These are phyloP conservation scores for Candolleomyces efflorescens DNA, from an alignment of 768 basidiomycete species.

Conservation along the genomic window DNA sequence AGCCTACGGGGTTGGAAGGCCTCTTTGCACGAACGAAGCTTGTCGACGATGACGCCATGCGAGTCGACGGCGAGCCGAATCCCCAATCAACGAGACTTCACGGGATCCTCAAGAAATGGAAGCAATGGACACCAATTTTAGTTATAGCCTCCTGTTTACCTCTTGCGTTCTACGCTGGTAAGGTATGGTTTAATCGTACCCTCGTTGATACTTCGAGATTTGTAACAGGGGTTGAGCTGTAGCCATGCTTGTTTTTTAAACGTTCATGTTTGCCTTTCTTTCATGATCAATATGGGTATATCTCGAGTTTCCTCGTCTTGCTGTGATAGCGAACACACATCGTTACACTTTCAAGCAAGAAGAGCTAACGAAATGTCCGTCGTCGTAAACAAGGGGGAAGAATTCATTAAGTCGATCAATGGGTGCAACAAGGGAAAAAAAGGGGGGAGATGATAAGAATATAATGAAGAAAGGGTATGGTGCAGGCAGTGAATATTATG, in stretches of 20 bases:
- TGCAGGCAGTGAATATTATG: no score
- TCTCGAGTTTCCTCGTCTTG: no score
- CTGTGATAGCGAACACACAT: no score
- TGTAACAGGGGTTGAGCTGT: not conserved
- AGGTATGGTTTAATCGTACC: not conserved
- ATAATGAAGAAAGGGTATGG: no score
- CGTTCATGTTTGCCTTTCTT: not conserved
- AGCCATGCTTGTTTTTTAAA: not conserved
- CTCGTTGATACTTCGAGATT: not conserved
- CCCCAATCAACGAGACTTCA: not conserved
- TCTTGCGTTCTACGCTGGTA: not conserved
- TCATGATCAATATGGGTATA: not conserved
- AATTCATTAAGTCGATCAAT: no score
- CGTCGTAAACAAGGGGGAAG: no score
- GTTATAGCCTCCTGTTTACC: not conserved
- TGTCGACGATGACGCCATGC: slow-evolving; percentile 37
- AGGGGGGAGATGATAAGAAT: no score
- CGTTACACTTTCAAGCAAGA: no score
- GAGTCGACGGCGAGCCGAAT: slow-evolving; percentile 3
- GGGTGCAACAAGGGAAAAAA: no score
- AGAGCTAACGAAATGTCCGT: no score
- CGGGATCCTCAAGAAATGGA: slow-evolving; percentile 4
- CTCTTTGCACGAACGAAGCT: slow-evolving; percentile 61
- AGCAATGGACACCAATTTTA: slow-evolving; percentile 1
- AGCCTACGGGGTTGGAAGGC: slow-evolving; percentile 71